Percentiles rank a stretch among this genome's conserved stretches.
Evolutionary conservation across 257 asterid species (phyloP).

Genomic region (Nicotiana otophora): DNA sequence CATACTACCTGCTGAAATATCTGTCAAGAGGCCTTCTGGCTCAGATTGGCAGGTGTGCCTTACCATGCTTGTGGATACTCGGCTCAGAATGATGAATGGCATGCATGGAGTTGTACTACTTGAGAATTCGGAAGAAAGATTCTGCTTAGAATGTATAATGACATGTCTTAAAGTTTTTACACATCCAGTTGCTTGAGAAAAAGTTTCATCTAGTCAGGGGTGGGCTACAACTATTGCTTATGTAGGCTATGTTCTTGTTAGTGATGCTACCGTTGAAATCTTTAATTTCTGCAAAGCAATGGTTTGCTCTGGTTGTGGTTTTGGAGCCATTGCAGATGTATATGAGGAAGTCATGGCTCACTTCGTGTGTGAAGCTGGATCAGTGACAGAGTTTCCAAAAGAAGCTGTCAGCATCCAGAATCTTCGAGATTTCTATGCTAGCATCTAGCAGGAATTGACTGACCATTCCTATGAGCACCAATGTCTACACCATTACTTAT

Average conservation of each 20-base stretch:
- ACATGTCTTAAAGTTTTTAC: slow-evolving; percentile 46
- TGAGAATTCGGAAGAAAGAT: slow-evolving; percentile 31
- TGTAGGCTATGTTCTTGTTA: slow-evolving; percentile 43
- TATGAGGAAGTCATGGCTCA: slow-evolving; percentile 35
- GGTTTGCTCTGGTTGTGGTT: slow-evolving; percentile 68
- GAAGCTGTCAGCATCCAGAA: slow-evolving; percentile 41
- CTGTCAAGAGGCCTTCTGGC: slow-evolving; percentile 32
- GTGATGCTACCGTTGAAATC: slow-evolving; percentile 36
- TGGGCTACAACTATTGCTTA: slow-evolving; percentile 63
- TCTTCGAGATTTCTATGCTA: slow-evolving; percentile 60
- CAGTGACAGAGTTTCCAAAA: slow-evolving; percentile 12
- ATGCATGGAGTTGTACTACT: slow-evolving; percentile 38
- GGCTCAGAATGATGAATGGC: slow-evolving; percentile 71
- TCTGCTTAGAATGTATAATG: slow-evolving; percentile 45
- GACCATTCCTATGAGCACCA: slow-evolving; percentile 38
- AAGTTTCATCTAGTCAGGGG: slow-evolving; percentile 59
- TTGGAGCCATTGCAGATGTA: slow-evolving; percentile 44
- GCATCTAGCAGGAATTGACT: slow-evolving; percentile 53
- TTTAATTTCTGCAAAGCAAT: slow-evolving; percentile 64
- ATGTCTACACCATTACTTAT: slow-evolving; percentile 43
- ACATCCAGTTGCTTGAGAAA: slow-evolving; percentile 43
- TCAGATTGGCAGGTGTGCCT: slow-evolving; percentile 54
- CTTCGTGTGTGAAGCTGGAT: slow-evolving; percentile 35
- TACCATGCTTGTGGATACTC: slow-evolving; percentile 59
- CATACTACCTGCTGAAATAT: slow-evolving; percentile 39